phyloP scores from a whole-genome alignment of 768 basidiomycete species.

The Stropharia rugosoannulata region DNA sequence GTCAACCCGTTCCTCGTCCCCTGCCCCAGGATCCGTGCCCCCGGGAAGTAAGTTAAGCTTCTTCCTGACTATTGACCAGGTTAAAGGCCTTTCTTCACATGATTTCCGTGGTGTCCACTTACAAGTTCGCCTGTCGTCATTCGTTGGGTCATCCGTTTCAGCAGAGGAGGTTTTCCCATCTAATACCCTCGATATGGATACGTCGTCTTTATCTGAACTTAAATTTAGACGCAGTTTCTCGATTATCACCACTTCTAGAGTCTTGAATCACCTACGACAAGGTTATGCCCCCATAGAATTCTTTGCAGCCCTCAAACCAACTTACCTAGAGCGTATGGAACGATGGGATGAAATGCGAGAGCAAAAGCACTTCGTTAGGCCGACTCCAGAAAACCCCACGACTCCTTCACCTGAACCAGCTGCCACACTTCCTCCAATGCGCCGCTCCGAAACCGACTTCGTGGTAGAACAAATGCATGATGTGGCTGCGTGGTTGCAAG shows the following conservation, averaged over 20 bases:
- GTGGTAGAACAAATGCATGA: conserved; percentile 87
- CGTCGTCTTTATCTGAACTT: conserved; percentile 70
- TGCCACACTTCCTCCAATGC: conserved; percentile 65
- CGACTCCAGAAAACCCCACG: conserved; percentile 21
- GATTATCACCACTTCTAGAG: conserved; percentile 71
- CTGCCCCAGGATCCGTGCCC: conserved; percentile 63
- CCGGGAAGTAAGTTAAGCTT: conserved; percentile 83
- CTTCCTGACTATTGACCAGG: conserved; percentile 80
- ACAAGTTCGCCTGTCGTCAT: conserved; percentile 85
- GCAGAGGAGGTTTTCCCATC: conserved; percentile 87
- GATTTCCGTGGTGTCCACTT: conserved; percentile 87
- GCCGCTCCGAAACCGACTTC: conserved; percentile 91
- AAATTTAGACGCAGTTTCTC: conserved; percentile 84
- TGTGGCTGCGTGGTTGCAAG: conserved; percentile 83
- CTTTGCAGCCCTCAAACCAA: conserved; percentile 78
- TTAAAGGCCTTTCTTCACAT: conserved; percentile 87
- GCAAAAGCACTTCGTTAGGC: conserved; percentile 48
- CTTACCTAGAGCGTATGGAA: conserved; percentile 86
- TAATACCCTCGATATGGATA: conserved; percentile 68
- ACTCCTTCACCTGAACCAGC: conserved; percentile 40
- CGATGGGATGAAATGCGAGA: conserved; percentile 95
- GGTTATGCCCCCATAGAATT: conserved; percentile 89
- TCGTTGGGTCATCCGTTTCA: conserved; percentile 67
- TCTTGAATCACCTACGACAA: conserved; percentile 67
- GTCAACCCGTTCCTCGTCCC: conserved; percentile 76